Percentiles rank a stretch among this genome's conserved stretches.
Evolutionary conservation across 1,284 basidiomycete genomes (phyloP).

Genomic region (Prillingera fragicola): DNA sequence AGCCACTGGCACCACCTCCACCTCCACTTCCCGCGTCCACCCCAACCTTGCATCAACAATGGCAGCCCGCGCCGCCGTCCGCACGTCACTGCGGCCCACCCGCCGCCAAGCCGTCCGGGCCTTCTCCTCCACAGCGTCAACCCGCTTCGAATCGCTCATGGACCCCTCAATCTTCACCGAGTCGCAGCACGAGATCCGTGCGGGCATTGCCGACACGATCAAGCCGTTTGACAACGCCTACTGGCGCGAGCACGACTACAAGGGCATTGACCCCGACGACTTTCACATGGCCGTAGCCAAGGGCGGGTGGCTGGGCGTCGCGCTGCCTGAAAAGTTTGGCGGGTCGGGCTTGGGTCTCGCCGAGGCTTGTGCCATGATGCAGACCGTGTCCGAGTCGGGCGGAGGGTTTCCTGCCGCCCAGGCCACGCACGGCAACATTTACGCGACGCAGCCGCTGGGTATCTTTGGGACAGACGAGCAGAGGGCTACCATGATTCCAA

Average conservation of each 20-base stretch:
- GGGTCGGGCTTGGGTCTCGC: conserved; percentile 13
- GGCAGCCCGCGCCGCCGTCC: too few species aligned
- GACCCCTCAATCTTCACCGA: conserved; percentile 17
- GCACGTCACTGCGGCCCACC: too few species aligned
- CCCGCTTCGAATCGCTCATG: too few species aligned
- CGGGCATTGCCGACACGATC: conserved; percentile 9
- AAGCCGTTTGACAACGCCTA: conserved; percentile 10
- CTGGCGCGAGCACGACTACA: conserved; percentile 17
- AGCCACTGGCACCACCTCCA: too few species aligned
- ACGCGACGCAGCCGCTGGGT: conserved; percentile 15
- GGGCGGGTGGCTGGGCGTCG: conserved; percentile 15
- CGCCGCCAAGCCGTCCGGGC: conserved; percentile 2
- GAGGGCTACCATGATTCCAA: conserved; percentile 12
- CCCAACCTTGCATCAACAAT: too few species aligned
- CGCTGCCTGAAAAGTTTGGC: conserved; percentile 14
- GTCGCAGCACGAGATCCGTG: conserved; percentile 13
- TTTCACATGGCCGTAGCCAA: conserved; percentile 20
- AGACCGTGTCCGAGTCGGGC: conserved; percentile 18
- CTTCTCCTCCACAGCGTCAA: background rate
- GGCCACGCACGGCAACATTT: conserved; percentile 17
- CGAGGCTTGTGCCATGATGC: conserved; percentile 18
- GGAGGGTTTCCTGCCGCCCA: conserved; percentile 17
- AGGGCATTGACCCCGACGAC: conserved; percentile 12
- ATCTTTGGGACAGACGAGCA: conserved; percentile 19
- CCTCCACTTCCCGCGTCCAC: background rate